These are phyloP conservation scores for Nicotiana otophora DNA, from an alignment of 257 asterid genomes.

Conservation along the genomic window DNA sequence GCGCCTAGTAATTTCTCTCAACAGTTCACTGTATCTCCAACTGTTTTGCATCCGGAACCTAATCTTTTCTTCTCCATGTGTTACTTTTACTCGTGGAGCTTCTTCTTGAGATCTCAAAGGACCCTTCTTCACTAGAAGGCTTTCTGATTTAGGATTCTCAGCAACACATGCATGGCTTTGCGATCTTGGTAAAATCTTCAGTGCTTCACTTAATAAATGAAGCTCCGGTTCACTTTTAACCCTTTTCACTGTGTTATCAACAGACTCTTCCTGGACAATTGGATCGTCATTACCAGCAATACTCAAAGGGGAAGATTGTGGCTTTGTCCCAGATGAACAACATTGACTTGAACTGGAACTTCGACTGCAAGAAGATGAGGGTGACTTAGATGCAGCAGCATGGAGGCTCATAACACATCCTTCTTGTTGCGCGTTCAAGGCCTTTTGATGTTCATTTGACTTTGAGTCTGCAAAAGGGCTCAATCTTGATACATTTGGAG, in stretches of 20 bases:
- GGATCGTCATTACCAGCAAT: constrained; percentile 21
- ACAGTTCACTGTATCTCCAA: constrained; percentile 59
- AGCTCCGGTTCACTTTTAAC: constrained; percentile 55
- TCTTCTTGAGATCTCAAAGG: constrained; percentile 23
- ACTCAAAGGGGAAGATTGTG: constrained; percentile 13
- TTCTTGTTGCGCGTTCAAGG: constrained; percentile 27
- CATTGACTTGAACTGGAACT: constrained; percentile 69
- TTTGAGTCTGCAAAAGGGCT: constrained; percentile 36
- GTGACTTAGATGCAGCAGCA: constrained; percentile 39
- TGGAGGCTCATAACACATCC: constrained; percentile 23
- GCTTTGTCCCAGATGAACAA: constrained; percentile 50
- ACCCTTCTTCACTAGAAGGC: constrained; percentile 11
- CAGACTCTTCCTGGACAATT: constrained; percentile 28
- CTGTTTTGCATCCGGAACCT: constrained; percentile 60
- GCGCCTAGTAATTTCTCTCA: constrained; percentile 50
- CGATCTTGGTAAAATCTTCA: constrained; percentile 44
- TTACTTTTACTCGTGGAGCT: constrained; percentile 57
- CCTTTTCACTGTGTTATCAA: constrained; percentile 31
- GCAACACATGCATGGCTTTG: constrained; percentile 37
- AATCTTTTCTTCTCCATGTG: constrained; percentile 67
- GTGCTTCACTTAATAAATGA: constrained; percentile 34
- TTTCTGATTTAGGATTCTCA: constrained; percentile 27
- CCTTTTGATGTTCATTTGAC: constrained; percentile 19
- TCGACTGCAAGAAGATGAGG: constrained; percentile 66
- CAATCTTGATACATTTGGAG: constrained; percentile 48